A percentile compares a stretch with the other conserved stretches of the same genome.
Evolutionary conservation across 73 alveolate species (phyloP).

Genomic region (Paramecium caudatum): DNA sequence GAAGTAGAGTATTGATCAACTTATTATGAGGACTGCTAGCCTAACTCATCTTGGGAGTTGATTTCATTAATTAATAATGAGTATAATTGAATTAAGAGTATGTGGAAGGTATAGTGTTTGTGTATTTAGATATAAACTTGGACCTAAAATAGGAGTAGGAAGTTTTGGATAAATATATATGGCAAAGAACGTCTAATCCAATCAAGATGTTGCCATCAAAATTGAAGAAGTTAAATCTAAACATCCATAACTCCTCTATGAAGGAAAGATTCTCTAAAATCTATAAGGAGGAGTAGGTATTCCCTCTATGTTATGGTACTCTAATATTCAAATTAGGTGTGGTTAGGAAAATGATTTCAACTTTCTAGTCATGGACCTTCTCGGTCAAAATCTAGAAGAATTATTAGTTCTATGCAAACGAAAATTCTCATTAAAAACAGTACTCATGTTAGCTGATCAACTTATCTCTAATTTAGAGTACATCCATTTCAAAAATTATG

Average conservation of each 20-base stretch:
- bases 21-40: conserved; percentile 29
- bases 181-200: conserved; percentile 86
- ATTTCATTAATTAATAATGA: conserved; percentile 48
- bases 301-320: conserved; percentile 82
- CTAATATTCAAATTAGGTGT: conserved; percentile 4
- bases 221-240: conserved; percentile 80
- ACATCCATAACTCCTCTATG: conserved; percentile 82
- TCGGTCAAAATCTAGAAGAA: conserved; percentile 95
- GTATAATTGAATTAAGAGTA: conserved; percentile 83
- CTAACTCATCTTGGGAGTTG: conserved; percentile 6
- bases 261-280: conserved; percentile 77
- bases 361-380: conserved; percentile 90
- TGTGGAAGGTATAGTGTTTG: conserved; percentile 80
- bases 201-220: conserved; percentile 86
- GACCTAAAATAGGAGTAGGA: conserved; percentile 93
- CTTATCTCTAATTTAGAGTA: conserved; percentile 90
- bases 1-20: conserved; percentile 9
- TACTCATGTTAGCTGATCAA: conserved; percentile 92
- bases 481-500: conserved; percentile 91
- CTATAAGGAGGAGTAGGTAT: conserved; percentile 87
- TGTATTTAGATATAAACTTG: conserved; percentile 77
- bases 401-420: conserved; percentile 85
- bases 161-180: conserved; percentile 94
- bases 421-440: conserved; percentile 89
- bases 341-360: conserved; percentile 89